A percentile compares a stretch with the other conserved stretches of the same genome.
phyloP scores from a whole-genome alignment of 163 green algal species.

The Scenedesmus sp. region DNA sequence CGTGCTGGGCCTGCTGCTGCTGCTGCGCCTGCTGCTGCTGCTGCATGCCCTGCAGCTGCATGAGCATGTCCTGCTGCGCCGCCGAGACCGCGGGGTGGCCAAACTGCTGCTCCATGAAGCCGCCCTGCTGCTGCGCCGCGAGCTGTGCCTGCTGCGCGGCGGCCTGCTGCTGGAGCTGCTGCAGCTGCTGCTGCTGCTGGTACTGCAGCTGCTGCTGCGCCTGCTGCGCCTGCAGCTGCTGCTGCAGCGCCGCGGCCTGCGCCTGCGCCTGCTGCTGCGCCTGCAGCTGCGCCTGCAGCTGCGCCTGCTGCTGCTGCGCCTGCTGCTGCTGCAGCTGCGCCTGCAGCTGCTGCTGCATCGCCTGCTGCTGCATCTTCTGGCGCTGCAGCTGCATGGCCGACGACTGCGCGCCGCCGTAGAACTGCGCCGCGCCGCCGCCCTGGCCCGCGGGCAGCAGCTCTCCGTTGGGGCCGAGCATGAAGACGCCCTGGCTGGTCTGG shows the following conservation, averaged over 20 bases:
- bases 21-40: neutral
- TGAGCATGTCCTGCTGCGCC: conserved; percentile 5
- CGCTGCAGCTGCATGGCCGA: too few species aligned
- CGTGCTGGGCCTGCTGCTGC: neutral
- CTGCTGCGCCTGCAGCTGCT: conserved; percentile 10
- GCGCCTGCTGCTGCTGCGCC: neutral
- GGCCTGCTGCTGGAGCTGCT: neutral
- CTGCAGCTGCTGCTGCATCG: too few species aligned
- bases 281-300: conserved; percentile 1
- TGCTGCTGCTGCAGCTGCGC: conserved; percentile 26
- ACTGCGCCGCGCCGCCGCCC: too few species aligned
- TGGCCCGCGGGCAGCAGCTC: conserved; percentile 23
- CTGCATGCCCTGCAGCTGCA: conserved; percentile 15
- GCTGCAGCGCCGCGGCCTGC: neutral
- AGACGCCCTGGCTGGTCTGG: conserved; percentile 10
- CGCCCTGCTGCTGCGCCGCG: conserved; percentile 1
- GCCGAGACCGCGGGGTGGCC: neutral
- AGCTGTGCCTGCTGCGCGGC: neutral
- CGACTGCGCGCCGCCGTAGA: too few species aligned
- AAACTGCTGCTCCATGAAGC: neutral
- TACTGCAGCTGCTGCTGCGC: neutral
- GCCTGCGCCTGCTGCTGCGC: neutral
- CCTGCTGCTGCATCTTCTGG: too few species aligned
- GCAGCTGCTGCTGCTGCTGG: neutral
- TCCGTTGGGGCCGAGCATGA: conserved; percentile 27